Conservation (phyloP, 106 monocot species). For the Platanthera zijinensis region DNA sequence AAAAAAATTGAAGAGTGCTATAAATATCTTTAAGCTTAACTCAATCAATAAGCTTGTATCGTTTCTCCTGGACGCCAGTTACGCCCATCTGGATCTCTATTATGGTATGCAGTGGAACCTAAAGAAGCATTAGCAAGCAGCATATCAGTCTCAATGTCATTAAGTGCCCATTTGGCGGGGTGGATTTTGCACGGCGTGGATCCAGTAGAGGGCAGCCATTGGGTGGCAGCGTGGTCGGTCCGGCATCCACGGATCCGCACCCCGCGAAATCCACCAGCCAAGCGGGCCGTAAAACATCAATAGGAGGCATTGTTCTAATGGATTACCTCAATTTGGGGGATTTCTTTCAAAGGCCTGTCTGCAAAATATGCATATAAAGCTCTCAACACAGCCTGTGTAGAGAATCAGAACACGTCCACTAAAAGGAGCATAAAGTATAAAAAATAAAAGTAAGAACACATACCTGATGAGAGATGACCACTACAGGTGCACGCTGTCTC, state of each 20-base stretch:
- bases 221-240: too few relatives aligned
- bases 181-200: too few relatives aligned
- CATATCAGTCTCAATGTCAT: neutral
- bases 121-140: slow-evolving; percentile 3
- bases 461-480: slow-evolving; percentile 88
- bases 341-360: slow-evolving; percentile 11
- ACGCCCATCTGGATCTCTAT: slow-evolving; percentile 99
- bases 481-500: slow-evolving; percentile 81
- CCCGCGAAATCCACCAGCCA: too few relatives aligned
- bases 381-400: slow-evolving; percentile 5
- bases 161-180: too few relatives aligned
- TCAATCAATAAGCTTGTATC: slow-evolving; percentile 94
- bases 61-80: slow-evolving; percentile 87
- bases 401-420: neutral
- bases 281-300: neutral
- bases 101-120: slow-evolving; percentile 89
- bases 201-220: too few relatives aligned
- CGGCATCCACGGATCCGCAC: too few relatives aligned
- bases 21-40: neutral
- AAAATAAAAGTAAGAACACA: neutral
- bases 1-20: too few relatives aligned
- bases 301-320: neutral
- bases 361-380: slow-evolving; percentile 11
- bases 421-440: neutral
- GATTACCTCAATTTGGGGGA: slow-evolving; percentile 7